Evolutionary conservation across 768 basidiomycete species (phyloP).

Genomic region (Rhodotorula paludigena): DNA sequence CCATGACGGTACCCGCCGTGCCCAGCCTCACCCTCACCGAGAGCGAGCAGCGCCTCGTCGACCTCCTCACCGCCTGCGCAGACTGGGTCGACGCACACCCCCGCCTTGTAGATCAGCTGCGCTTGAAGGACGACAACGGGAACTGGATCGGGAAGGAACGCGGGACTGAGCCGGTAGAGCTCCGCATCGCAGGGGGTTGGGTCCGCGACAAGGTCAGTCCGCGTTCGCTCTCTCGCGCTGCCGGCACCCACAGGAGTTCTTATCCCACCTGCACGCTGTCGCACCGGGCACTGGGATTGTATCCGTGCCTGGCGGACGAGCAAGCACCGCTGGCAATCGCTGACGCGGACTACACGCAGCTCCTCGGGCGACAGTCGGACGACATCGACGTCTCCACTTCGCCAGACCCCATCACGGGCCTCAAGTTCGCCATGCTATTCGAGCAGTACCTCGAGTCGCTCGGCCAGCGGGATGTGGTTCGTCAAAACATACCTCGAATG

Average conservation of each 20-base stretch:
- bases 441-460: conserved; percentile 59
- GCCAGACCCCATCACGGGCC: conserved; percentile 69
- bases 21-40: conserved; percentile 26
- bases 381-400: conserved; percentile 91
- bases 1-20: not conserved
- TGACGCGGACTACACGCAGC: conserved; percentile 46
- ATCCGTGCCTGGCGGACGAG: not conserved
- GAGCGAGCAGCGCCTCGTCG: conserved; percentile 20
- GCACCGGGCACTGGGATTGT: too few species aligned
- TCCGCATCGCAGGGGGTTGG: conserved; percentile 96
- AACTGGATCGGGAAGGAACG: conserved; percentile 52
- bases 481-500: not conserved
- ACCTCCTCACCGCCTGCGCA: conserved; percentile 34
- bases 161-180: conserved; percentile 55
- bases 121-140: conserved; percentile 34
- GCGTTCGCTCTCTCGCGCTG: not conserved
- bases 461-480: conserved; percentile 50
- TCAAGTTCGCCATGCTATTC: conserved; percentile 76
- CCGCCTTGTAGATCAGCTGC: conserved; percentile 14
- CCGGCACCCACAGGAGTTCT: too few species aligned
- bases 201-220: conserved; percentile 88
- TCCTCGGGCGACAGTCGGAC: conserved; percentile 72
- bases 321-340: not conserved
- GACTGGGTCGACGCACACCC: conserved; percentile 30
- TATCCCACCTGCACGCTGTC: too few species aligned